A percentile compares a stretch with the other conserved stretches of the same genome.
Conservation (phyloP, 352 stramenopile genomes). For the Pythium diclinum region DNA sequence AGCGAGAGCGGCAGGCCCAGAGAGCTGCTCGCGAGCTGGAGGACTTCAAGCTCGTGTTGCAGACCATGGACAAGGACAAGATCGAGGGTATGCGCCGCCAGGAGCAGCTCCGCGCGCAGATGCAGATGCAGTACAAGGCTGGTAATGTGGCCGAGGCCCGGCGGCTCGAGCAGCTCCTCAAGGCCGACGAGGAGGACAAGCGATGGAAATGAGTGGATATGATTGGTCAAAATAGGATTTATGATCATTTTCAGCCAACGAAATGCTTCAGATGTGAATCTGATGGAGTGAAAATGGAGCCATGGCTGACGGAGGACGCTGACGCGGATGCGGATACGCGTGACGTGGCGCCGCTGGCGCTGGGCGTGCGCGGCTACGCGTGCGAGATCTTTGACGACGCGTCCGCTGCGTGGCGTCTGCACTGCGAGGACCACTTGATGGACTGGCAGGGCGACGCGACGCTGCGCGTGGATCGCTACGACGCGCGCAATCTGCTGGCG, state of each 20-base stretch:
- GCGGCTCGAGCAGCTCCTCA: slow-evolving; percentile 74
- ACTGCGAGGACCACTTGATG: slow-evolving; percentile 55
- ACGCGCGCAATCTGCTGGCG: slow-evolving; percentile 59
- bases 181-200: slow-evolving; percentile 22
- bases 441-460: slow-evolving; percentile 39
- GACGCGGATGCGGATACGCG: neutral
- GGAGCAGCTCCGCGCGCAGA: slow-evolving; percentile 79
- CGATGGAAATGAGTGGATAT: slow-evolving; percentile 1
- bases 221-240: neutral
- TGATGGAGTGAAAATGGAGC: neutral
- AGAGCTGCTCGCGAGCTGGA: slow-evolving; percentile 62
- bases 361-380: slow-evolving; percentile 48
- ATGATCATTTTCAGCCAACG: neutral
- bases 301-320: neutral
- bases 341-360: slow-evolving; percentile 23
- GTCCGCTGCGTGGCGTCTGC: slow-evolving; percentile 42
- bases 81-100: slow-evolving; percentile 85
- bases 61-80: slow-evolving; percentile 85
- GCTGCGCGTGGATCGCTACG: slow-evolving; percentile 55
- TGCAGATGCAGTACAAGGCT: slow-evolving; percentile 90
- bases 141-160: slow-evolving; percentile 83
- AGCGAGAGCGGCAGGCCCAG: slow-evolving; percentile 49
- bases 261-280: neutral
- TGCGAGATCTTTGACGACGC: slow-evolving; percentile 53
- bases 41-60: slow-evolving; percentile 72